These are phyloP conservation scores for Yamadazyma aaseri DNA, from an alignment of 1,139 yeast genomes.

Conservation along the genomic window DNA sequence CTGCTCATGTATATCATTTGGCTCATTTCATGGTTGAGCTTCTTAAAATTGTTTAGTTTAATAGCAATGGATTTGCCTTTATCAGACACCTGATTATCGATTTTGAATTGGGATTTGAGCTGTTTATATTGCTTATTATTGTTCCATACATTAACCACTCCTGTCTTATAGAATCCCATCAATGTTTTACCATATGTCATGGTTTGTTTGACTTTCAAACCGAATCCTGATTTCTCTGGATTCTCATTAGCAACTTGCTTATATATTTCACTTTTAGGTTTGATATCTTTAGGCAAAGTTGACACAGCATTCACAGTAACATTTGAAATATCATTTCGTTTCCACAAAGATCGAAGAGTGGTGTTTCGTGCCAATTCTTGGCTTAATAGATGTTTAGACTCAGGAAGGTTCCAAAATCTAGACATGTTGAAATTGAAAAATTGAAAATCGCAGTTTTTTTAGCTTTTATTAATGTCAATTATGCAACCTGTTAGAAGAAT, in stretches of 20 bases:
- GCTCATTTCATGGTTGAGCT: conserved; percentile 35
- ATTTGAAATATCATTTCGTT: background rate
- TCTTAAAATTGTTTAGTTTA: conserved; percentile 24
- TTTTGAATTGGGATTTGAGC: conserved; percentile 21
- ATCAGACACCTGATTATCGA: conserved; percentile 25
- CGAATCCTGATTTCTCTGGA: conserved; percentile 18
- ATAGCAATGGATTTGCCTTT: conserved; percentile 26
- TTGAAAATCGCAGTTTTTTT: background rate
- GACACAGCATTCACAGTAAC: conserved; percentile 30
- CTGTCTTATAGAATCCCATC: conserved; percentile 49
- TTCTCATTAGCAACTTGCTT: conserved; percentile 24
- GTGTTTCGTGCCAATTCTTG: background rate
- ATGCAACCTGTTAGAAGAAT: conserved; percentile 53
- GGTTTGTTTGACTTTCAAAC: conserved; percentile 34
- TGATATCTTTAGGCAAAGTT: conserved; percentile 39
- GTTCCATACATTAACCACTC: conserved; percentile 52
- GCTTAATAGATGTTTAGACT: conserved; percentile 1
- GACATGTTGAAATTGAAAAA: background rate
- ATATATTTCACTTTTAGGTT: conserved; percentile 30
- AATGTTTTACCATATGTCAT: conserved; percentile 40
- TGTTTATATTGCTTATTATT: conserved; percentile 26
- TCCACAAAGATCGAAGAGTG: conserved; percentile 4
- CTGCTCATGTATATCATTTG: conserved; percentile 32
- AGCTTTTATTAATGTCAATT: background rate
- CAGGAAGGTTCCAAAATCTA: conserved; percentile 7